Evolutionary conservation across 257 asterid genomes (phyloP), one percentile per base, ranked within the genome.

Genomic region (Nicotiana noctiflora): DNA sequence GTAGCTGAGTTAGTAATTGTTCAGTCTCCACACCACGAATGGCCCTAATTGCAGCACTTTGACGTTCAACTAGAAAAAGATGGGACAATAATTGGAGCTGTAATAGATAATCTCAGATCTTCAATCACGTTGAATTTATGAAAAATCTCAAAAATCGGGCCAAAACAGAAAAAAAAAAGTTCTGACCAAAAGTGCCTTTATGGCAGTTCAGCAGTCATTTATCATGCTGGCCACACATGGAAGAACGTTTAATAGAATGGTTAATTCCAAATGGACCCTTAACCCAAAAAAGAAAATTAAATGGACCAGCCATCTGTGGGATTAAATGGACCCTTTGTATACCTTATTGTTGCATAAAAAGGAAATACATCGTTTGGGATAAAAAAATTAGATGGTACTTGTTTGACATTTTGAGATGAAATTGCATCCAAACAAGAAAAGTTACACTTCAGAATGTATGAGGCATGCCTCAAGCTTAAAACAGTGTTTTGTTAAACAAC

Each of bases 31-130:
- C 86, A 88, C 90, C 93, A 21, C 97, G 92, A 61, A 93, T 90
- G 76, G 97, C 97, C 89, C 92, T 90, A 82, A 92, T 90, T 83
- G 98, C 94, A 79, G 91, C 90, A 65, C 83, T 79, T 87, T 90
- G 97, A 51, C 93, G 88, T 85, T 90, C 95, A 75, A 93, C 57
- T 94, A 91, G 61, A 81, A 86, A 72, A 60, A 82, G 66, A 80
- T n/a, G 57, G 23, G 37, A 64, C 8, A 31, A 40, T 11, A 37
- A 10, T 31, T 67, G 29, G 29, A 25, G 15, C 3, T 8, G 59
- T 29, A 34, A 19, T 51, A 37, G 51, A 44, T 37, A 21, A 51
- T 9, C 5, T 27, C 57, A 37, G 21, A 21, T 44, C 14, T 74
- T 18, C 59, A 37, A 1, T 19, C 17, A 0, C 19, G 14, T 21